Evolutionary conservation across 192 early-diverging fungal species (phyloP).

Genomic region (Dissophora globulifera): DNA sequence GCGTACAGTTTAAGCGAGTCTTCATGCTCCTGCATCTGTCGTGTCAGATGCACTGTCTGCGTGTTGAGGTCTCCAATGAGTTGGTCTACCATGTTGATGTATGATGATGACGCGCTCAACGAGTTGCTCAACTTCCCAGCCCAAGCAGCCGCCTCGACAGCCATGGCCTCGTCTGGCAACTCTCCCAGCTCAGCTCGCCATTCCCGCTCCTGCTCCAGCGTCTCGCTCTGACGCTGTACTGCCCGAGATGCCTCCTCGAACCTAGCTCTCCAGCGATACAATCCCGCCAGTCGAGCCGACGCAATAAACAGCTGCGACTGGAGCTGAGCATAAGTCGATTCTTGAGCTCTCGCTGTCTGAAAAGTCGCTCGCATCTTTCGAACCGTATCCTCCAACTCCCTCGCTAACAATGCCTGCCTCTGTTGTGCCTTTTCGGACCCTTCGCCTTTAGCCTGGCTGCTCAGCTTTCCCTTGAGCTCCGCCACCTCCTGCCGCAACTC

Average conservation of each 20-base stretch:
- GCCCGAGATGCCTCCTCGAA: conserved; percentile 32
- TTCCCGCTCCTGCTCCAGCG: conserved; percentile 13
- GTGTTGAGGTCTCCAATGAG: conserved; percentile 22
- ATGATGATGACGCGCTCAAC: conserved; percentile 22
- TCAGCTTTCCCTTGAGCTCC: conserved; percentile 59
- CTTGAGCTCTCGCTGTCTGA: conserved; percentile 27
- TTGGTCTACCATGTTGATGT: conserved; percentile 39
- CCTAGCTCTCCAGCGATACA: conserved; percentile 27
- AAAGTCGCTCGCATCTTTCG: conserved; percentile 46
- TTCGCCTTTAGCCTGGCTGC: conserved; percentile 27
- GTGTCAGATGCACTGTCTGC: conserved; percentile 4
- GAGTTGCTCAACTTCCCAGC: conserved; percentile 16
- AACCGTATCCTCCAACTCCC: conserved; percentile 30
- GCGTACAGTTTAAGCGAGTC: conserved; percentile 37
- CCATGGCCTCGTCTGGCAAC: not conserved
- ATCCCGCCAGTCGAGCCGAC: conserved; percentile 19
- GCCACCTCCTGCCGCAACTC: conserved; percentile 69
- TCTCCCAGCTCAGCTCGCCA: not conserved
- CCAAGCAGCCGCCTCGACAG: not conserved
- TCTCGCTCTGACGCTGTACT: conserved; percentile 12
- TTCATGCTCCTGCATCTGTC: conserved; percentile 41
- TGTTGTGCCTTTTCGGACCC: conserved; percentile 26
- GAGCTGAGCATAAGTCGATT: conserved; percentile 36
- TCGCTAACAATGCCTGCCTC: conserved; percentile 7
- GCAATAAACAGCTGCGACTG: conserved; percentile 31